Percentiles rank a stretch among this genome's conserved stretches.
Evolutionary conservation across 2,329 filamentous ascomycete species (phyloP).

Genomic region (Cladosporium phlei): DNA sequence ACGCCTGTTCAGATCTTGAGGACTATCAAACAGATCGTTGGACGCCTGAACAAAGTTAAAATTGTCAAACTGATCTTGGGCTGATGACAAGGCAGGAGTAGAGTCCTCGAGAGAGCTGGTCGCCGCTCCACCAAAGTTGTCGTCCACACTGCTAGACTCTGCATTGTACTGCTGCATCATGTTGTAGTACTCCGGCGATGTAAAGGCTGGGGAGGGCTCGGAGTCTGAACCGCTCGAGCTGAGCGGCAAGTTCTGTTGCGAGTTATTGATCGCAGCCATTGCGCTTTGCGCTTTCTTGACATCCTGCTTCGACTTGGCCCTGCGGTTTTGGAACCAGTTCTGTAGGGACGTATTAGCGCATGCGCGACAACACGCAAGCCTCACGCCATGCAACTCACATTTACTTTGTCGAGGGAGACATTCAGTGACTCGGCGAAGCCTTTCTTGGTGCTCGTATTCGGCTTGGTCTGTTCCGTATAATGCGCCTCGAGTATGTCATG

Average conservation of each 20-base stretch:
- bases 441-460: conserved; percentile 48
- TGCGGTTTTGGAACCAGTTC: conserved; percentile 53
- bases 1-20: conserved; percentile 31
- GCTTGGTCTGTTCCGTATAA: conserved; percentile 46
- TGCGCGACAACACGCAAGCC: too few relatives aligned
- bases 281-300: conserved; percentile 41
- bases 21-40: conserved; percentile 27
- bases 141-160: conserved; percentile 1
- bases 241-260: neutral
- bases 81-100: neutral
- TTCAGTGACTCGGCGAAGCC: conserved; percentile 44
- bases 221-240: conserved; percentile 27
- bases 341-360: conserved; percentile 21
- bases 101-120: neutral
- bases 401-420: conserved; percentile 51
- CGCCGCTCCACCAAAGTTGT: neutral
- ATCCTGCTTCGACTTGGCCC: conserved; percentile 51
- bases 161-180: conserved; percentile 28
- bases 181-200: conserved; percentile 27
- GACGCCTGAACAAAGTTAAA: conserved; percentile 2
- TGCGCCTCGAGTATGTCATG: conserved; percentile 49
- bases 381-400: conserved; percentile 44
- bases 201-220: conserved; percentile 29
- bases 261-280: conserved; percentile 7
- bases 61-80: conserved; percentile 6